A percentile compares a stretch with the other conserved stretches of the same genome.
phyloP scores from a whole-genome alignment of 2,329 filamentous ascomycete species.

The Anthostomella pinea region DNA sequence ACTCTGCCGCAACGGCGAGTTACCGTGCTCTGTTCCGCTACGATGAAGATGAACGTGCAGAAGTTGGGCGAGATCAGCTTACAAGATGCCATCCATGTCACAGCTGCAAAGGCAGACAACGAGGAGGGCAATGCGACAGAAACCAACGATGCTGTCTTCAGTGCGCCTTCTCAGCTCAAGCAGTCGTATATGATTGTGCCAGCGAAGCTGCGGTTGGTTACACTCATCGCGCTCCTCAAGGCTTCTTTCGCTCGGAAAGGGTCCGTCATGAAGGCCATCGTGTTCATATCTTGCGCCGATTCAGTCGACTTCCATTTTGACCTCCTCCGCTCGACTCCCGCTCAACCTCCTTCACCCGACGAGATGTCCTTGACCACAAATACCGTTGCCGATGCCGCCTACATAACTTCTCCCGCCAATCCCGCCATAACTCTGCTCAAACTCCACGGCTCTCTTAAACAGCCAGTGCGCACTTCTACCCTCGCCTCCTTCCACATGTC shows the following conservation, averaged over 20 bases:
- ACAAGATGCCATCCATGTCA: conserved; percentile 86
- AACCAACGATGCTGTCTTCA: conserved; percentile 59
- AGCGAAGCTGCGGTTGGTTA: conserved; percentile 86
- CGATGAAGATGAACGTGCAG: conserved; percentile 97
- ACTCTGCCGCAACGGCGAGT: conserved; percentile 73
- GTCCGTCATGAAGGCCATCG: conserved; percentile 92
- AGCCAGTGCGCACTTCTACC: conserved; percentile 83
- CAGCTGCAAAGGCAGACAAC: conserved; percentile 56
- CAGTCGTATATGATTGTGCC: conserved; percentile 87
- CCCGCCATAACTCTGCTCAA: conserved; percentile 72
- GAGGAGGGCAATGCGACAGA: conserved; percentile 44
- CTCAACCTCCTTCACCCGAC: conserved; percentile 20
- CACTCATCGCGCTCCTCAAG: conserved; percentile 79
- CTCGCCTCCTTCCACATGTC: conserved; percentile 75
- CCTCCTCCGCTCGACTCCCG: conserved; percentile 55
- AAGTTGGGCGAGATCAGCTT: conserved; percentile 91
- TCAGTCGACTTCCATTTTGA: conserved; percentile 97
- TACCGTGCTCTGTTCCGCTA: conserved; percentile 92
- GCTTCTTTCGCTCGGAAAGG: conserved; percentile 84
- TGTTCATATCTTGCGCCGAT: conserved; percentile 96
- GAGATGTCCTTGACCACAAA: conserved; percentile 41
- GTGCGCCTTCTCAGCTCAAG: conserved; percentile 87
- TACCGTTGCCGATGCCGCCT: conserved; percentile 67
- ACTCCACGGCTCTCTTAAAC: conserved; percentile 88
- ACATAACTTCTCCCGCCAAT: conserved; percentile 74